phyloP scores from a whole-genome alignment of 2,329 filamentous ascomycete species.

The Trichoderma gracile region DNA sequence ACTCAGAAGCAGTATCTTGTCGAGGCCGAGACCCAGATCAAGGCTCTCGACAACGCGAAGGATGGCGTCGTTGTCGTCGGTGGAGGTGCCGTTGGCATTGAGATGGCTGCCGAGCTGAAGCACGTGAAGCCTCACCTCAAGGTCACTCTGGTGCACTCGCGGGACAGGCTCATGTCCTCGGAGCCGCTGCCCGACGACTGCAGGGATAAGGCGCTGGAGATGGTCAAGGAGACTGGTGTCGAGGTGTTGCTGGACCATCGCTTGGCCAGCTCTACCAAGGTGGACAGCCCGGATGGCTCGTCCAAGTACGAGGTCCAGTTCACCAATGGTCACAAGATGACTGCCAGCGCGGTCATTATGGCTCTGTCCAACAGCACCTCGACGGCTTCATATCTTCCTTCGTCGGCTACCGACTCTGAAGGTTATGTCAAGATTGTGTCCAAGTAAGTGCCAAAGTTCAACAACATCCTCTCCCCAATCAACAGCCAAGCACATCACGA shows the following conservation, averaged over 20 bases:
- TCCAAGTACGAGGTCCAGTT: constrained; percentile 55
- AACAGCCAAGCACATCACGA: not conserved
- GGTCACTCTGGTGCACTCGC: constrained; percentile 75
- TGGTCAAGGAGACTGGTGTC: constrained; percentile 64
- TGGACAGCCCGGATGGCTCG: constrained; percentile 47
- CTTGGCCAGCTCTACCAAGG: constrained; percentile 50
- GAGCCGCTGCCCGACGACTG: constrained; percentile 71
- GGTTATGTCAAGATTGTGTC: constrained; percentile 65
- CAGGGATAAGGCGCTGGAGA: constrained; percentile 60
- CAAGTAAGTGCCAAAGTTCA: constrained; percentile 42
- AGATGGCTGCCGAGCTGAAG: constrained; percentile 80
- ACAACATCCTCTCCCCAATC: not conserved
- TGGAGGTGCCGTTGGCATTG: constrained; percentile 75
- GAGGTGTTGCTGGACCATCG: constrained; percentile 64
- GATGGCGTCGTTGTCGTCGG: constrained; percentile 72
- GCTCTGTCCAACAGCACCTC: constrained; percentile 66
- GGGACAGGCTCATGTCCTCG: constrained; percentile 67
- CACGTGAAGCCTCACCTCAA: constrained; percentile 61
- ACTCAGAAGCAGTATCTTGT: constrained; percentile 62
- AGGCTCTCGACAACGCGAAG: constrained; percentile 51
- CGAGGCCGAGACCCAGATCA: constrained; percentile 63
- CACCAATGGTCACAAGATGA: constrained; percentile 59
- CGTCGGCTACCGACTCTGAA: constrained; percentile 58
- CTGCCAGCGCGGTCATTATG: constrained; percentile 66
- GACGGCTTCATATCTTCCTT: constrained; percentile 63